A percentile compares a stretch with the other conserved stretches of the same genome.
Conservation (phyloP, 2,329 filamentous ascomycete species). For the Aspergillus glaucus region DNA sequence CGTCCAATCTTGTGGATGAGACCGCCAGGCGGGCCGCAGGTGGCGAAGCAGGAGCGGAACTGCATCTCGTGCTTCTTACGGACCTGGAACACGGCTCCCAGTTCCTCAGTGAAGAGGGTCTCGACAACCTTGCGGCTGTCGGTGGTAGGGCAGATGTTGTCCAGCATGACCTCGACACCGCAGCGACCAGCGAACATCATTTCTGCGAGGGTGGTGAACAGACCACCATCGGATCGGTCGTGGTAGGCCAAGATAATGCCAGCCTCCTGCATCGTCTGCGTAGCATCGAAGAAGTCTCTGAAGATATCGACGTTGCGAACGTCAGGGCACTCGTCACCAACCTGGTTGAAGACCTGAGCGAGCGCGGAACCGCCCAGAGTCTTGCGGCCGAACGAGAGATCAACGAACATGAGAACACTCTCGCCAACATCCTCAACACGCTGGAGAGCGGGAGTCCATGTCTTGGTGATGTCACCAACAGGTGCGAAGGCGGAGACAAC, state of each 20-base stretch:
- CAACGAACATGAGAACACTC: slow-evolving; percentile 81
- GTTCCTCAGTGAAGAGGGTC: slow-evolving; percentile 89
- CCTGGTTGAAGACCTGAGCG: slow-evolving; percentile 79
- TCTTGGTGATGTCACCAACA: slow-evolving; percentile 73
- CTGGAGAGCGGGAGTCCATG: slow-evolving; percentile 87
- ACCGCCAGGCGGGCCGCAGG: slow-evolving; percentile 74
- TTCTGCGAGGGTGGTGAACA: slow-evolving; percentile 84
- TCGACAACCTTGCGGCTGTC: slow-evolving; percentile 62
- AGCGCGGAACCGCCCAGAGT: slow-evolving; percentile 85
- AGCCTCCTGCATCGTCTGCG: slow-evolving; percentile 60
- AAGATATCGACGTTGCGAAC: slow-evolving; percentile 74
- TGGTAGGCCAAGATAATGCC: slow-evolving; percentile 85
- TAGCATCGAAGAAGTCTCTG: slow-evolving; percentile 85
- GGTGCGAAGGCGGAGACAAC: slow-evolving; percentile 87
- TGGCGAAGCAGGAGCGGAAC: slow-evolving; percentile 86
- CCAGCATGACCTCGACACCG: slow-evolving; percentile 77
- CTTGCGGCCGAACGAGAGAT: slow-evolving; percentile 73
- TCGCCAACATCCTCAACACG: slow-evolving; percentile 82
- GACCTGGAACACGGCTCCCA: slow-evolving; percentile 94
- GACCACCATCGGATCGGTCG: slow-evolving; percentile 85
- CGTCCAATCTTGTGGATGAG: slow-evolving; percentile 79
- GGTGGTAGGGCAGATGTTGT: slow-evolving; percentile 56
- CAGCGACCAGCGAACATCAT: slow-evolving; percentile 98
- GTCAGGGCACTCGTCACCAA: slow-evolving; percentile 80
- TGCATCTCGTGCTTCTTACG: slow-evolving; percentile 74